Evolutionary conservation across 805 yeast species (phyloP).

Genomic region (Yamadazyma kitorensis): DNA sequence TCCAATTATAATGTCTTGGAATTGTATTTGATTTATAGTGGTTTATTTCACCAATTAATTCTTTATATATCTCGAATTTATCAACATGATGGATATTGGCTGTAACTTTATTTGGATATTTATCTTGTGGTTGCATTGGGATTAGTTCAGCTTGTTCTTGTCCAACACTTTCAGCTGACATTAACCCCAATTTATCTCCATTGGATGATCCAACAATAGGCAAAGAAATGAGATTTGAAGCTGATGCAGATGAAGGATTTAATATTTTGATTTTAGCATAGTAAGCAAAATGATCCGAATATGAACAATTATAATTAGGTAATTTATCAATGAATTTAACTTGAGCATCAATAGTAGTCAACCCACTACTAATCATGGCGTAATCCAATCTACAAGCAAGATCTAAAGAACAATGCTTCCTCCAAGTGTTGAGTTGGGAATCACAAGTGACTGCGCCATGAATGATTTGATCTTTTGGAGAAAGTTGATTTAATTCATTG

Average conservation of each 20-base stretch:
- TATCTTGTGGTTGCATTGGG: too few species aligned
- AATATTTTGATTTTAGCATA: slow-evolving; percentile 28
- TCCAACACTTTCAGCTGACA: too few species aligned
- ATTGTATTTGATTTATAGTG: slow-evolving; percentile 51
- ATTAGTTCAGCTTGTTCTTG: too few species aligned
- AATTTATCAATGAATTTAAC: slow-evolving; percentile 73
- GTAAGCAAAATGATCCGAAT: slow-evolving; percentile 92
- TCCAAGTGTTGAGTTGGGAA: slow-evolving; percentile 83
- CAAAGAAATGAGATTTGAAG: too few species aligned
- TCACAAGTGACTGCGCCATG: slow-evolving; percentile 89
- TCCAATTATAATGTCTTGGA: slow-evolving; percentile 59
- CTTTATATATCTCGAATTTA: slow-evolving; percentile 3
- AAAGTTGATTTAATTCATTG: slow-evolving; percentile 22
- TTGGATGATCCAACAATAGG: too few species aligned
- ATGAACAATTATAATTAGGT: slow-evolving; percentile 57
- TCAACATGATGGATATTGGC: too few species aligned
- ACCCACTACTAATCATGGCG: slow-evolving; percentile 66
- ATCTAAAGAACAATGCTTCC: slow-evolving; percentile 48
- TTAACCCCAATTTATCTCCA: too few species aligned
- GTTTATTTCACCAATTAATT: slow-evolving; percentile 14
- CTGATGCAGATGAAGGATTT: too few species aligned
- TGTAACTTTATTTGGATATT: too few species aligned
- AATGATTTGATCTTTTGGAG: slow-evolving; percentile 52
- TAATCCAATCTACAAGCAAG: slow-evolving; percentile 91
- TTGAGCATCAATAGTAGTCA: slow-evolving; percentile 57